phyloP scores from a whole-genome alignment of 1,139 yeast species.

The Magnusiomyces paraingens region DNA sequence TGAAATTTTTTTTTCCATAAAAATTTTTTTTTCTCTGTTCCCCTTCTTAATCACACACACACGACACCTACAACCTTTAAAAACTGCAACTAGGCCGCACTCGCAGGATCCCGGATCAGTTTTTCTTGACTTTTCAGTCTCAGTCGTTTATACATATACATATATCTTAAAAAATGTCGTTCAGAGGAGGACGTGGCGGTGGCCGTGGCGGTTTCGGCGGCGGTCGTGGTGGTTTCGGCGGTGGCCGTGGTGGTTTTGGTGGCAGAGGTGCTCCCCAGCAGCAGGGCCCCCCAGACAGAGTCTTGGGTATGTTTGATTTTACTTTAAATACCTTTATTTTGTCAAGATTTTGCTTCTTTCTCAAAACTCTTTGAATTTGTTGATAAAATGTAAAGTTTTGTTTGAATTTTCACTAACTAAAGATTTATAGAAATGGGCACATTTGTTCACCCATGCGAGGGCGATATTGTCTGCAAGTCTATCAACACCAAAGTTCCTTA shows the following conservation, averaged over 20 bases:
- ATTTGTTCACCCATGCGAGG: conserved; percentile 89
- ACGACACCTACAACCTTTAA: background rate
- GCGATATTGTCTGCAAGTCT: conserved; percentile 94
- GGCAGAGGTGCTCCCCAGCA: conserved; percentile 24
- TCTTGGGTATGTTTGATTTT: conserved; percentile 25
- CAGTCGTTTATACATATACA: background rate
- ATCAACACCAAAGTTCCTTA: conserved; percentile 92
- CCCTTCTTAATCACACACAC: background rate
- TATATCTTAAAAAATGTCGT: conserved; percentile 2
- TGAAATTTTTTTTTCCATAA: background rate
- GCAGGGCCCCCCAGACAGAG: conserved; percentile 91
- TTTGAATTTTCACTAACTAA: background rate
- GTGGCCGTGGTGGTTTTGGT: conserved; percentile 56
- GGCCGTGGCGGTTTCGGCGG: conserved; percentile 56
- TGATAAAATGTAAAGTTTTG: background rate
- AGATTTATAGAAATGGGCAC: conserved; percentile 80
- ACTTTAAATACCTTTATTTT: too few species aligned
- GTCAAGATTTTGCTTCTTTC: conserved; percentile 11
- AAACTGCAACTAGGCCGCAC: background rate
- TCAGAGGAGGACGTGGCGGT: conserved; percentile 49
- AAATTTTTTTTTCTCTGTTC: background rate
- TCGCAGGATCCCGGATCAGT: too few species aligned
- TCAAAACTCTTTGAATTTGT: background rate
- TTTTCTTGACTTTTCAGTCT: background rate
- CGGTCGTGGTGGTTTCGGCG: conserved; percentile 46